Base-by-base conservation (phyloP, 495 filamentous ascomycete genomes). In the Penicillium coffeae region DNA sequence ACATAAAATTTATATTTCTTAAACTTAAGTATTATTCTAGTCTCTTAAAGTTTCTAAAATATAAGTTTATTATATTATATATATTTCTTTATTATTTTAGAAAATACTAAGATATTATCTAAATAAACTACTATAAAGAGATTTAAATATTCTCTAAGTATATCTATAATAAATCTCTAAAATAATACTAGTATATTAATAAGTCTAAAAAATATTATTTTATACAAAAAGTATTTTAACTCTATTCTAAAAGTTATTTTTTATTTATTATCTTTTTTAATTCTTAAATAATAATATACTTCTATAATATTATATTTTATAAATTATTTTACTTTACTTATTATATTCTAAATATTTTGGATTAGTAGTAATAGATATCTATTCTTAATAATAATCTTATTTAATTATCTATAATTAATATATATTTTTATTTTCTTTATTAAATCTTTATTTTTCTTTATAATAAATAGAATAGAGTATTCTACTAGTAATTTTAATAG, bases 331-430 rank as follows among this genome's bases (percentile, higher is more conserved):
- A 39, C 49, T 57, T 42, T 32, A 30, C 37, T 33, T 7, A 68
- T 41, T 13, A 30, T 35, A 44, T 57, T 50, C 34, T 59, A 34
- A 9, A 59, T 55, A 33, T 59, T 47, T 16, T 38, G 18, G 14
- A 60, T 62, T 14, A 54, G 27, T 14, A 12, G 46, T 56, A 65
- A 40, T 34, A 36, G 53, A 37, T 68, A 51, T 45, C 33, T n/a
- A 36, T 68, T 48, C 19, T 65, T 63, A 19, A 56, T 50, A 15
- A 48, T 68, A 19, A 55, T 54, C n/a, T 37, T 21, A 38, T 68
- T 68, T 25, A 65, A 40, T 46, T 44, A 25, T 54, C 38, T 15
- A 35, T 62, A 67, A 21, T 67, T 39, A 14, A 64, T 47, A 38
- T 50, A 61, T 42, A 64, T 37, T 45, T 38, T 19, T 46, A 5